phyloP scores from a whole-genome alignment of 2,329 filamentous ascomycete species.

The Phialocephala sp. region DNA sequence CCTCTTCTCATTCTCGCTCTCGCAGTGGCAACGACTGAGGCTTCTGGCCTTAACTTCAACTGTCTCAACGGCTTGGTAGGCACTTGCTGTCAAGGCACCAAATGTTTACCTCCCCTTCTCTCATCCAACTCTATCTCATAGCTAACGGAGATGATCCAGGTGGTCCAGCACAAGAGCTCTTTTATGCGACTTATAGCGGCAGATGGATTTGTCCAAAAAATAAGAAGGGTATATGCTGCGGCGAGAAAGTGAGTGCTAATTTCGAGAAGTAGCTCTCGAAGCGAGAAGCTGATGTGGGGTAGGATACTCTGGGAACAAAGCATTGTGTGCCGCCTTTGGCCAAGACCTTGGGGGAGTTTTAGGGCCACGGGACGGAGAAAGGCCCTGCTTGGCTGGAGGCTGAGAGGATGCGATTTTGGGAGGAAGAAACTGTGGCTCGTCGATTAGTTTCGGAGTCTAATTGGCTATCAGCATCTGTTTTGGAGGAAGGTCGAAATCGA shows the following conservation, averaged over 20 bases:
- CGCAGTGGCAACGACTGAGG: background rate
- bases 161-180: background rate
- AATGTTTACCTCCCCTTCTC: too few species aligned
- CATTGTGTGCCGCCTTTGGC: background rate
- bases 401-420: too few species aligned
- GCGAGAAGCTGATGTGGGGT: background rate
- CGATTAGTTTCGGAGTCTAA: too few species aligned
- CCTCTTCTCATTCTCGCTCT: background rate
- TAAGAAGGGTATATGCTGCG: background rate
- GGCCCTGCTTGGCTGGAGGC: too few species aligned
- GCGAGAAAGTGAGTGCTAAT: background rate
- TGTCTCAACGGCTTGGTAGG: background rate
- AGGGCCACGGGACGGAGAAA: background rate
- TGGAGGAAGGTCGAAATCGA: too few species aligned
- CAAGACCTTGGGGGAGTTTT: background rate
- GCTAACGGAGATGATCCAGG: background rate
- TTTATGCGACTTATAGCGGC: background rate
- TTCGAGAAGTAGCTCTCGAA: background rate
- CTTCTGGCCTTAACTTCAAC: background rate
- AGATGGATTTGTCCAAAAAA: background rate
- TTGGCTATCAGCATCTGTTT: too few species aligned
- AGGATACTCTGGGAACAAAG: background rate
- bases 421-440: too few species aligned
- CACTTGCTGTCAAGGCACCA: background rate
- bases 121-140: too few species aligned